A percentile compares a stretch with the other conserved stretches of the same genome.
These are phyloP conservation scores for Globisporangium polare DNA, from an alignment of 352 stramenopile species.

Conservation along the genomic window DNA sequence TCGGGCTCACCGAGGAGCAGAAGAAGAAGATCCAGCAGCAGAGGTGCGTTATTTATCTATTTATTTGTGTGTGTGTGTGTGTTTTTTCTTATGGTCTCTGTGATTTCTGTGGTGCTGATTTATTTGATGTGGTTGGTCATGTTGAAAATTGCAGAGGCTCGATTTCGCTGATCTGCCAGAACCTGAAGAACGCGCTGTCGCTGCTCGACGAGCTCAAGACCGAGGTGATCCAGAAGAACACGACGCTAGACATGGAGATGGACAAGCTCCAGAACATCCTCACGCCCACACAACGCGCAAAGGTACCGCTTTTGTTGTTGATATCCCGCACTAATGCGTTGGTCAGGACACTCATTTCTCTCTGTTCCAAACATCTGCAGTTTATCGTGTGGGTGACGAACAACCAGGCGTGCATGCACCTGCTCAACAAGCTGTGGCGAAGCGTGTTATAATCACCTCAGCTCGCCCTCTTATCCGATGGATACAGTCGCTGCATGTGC, in stretches of 20 bases:
- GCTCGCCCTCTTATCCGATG: background rate
- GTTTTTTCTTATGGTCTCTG: background rate
- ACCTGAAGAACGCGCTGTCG: conserved; percentile 82
- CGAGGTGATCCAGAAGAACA: conserved; percentile 89
- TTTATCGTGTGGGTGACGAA: conserved; percentile 96
- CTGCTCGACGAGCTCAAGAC: conserved; percentile 88
- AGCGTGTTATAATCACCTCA: conserved; percentile 70
- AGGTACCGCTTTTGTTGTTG: conserved; percentile 35
- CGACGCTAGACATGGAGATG: conserved; percentile 93
- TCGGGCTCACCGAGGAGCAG: conserved; percentile 90
- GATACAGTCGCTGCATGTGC: conserved; percentile 3
- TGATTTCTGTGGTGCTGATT: background rate
- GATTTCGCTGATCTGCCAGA: conserved; percentile 83
- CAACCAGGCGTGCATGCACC: conserved; percentile 94
- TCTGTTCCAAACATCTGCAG: conserved; percentile 19
- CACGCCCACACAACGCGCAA: conserved; percentile 90
- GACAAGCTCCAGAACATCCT: conserved; percentile 93
- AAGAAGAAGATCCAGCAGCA: conserved; percentile 93
- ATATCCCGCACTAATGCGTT: background rate
- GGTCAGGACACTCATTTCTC: background rate
- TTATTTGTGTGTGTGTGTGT: too few species aligned
- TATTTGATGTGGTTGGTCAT: conserved; percentile 3
- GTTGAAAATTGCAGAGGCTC: conserved; percentile 23
- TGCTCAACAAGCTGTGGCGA: conserved; percentile 96
- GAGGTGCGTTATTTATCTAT: conserved; percentile 43